A percentile compares a stretch with the other conserved stretches of the same genome.
These are phyloP conservation scores for Fraxinus velutina DNA, from an alignment of 305 asterid species.

Conservation along the genomic window DNA sequence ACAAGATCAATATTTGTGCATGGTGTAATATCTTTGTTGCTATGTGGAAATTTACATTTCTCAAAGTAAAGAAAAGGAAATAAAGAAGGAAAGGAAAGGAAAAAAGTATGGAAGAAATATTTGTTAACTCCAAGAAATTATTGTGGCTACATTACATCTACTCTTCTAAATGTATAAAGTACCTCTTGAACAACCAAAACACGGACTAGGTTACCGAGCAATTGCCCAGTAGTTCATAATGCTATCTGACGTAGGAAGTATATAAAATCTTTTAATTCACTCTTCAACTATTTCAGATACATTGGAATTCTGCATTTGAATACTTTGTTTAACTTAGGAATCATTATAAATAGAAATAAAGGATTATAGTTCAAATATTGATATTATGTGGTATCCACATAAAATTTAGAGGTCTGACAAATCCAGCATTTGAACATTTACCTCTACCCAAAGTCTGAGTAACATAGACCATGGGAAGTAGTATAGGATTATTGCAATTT, in stretches of 20 bases:
- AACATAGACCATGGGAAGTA: background rate
- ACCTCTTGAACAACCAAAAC: background rate
- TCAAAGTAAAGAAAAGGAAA: background rate
- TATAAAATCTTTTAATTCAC: background rate
- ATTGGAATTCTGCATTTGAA: background rate
- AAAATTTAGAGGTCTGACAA: background rate
- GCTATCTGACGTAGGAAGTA: background rate
- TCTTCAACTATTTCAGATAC: background rate
- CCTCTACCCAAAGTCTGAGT: background rate
- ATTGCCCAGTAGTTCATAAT: background rate
- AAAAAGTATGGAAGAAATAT: background rate
- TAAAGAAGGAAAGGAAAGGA: background rate
- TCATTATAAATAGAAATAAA: background rate
- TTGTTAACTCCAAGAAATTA: background rate
- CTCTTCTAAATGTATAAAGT: background rate
- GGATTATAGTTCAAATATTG: background rate
- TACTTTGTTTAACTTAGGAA: background rate
- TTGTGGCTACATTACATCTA: background rate
- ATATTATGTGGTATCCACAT: background rate
- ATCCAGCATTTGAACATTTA: background rate
- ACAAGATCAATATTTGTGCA: background rate
- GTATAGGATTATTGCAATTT: background rate
- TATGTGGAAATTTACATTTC: background rate
- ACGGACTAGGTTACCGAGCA: background rate
- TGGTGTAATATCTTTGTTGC: background rate